Percentiles rank a stretch among this genome's conserved stretches.
phyloP scores from a whole-genome alignment of 352 stramenopile species.

The Phytophthora cactorum region DNA sequence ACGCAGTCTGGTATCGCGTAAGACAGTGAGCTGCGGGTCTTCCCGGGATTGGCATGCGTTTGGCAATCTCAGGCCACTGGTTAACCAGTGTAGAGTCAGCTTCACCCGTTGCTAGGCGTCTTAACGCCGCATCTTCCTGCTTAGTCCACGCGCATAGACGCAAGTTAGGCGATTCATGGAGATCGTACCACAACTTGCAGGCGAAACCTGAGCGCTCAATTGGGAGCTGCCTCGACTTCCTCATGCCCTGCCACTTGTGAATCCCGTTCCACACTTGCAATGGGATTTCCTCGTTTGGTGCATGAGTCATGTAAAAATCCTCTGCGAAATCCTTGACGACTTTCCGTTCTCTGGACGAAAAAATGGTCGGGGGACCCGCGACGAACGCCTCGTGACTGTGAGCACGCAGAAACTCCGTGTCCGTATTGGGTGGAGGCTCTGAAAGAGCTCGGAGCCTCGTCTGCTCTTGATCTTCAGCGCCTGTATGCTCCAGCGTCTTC shows the following conservation, averaged over 20 bases:
- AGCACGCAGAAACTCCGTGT: conserved; percentile 55
- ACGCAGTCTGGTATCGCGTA: conserved; percentile 59
- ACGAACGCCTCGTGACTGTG: conserved; percentile 71
- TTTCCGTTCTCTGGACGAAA: conserved; percentile 65
- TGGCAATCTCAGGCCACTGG: conserved; percentile 56
- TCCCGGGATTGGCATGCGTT: conserved; percentile 49
- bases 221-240: conserved; percentile 32
- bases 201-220: conserved; percentile 72
- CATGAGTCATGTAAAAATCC: conserved; percentile 28
- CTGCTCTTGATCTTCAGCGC: conserved; percentile 10
- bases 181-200: conserved; percentile 78
- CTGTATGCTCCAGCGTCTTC: conserved; percentile 6
- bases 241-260: conserved; percentile 39
- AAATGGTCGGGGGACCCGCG: conserved; percentile 50
- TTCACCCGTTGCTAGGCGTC: conserved; percentile 47
- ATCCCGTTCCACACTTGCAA: conserved; percentile 59
- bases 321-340: conserved; percentile 59
- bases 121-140: conserved; percentile 50
- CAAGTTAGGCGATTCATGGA: conserved; percentile 65
- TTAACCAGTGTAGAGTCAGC: conserved; percentile 51
- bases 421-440: conserved; percentile 57
- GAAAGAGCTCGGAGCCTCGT: conserved; percentile 9
- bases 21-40: conserved; percentile 63
- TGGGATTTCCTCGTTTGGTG: conserved; percentile 29
- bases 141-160: conserved; percentile 65